These are phyloP conservation scores for Cavenderia fasciculata DNA, from an alignment of 78 protist species.

Conservation along the genomic window DNA sequence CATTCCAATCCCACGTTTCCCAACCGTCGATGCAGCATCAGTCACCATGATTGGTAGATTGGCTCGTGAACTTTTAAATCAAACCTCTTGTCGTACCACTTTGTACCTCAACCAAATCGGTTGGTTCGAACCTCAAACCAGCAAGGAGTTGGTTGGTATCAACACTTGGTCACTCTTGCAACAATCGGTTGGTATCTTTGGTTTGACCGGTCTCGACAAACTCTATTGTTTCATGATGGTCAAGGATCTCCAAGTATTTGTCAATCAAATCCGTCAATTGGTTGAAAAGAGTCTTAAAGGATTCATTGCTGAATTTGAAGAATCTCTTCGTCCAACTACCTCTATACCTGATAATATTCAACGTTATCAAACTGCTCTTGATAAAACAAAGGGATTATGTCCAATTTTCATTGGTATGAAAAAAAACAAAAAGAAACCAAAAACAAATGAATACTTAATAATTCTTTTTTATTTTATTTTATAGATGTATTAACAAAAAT, in stretches of 20 bases:
- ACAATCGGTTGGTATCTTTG: slow-evolving; percentile 79
- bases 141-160: slow-evolving; percentile 85
- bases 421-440: too few relatives aligned
- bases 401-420: slow-evolving; percentile 56
- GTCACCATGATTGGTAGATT: slow-evolving; percentile 94
- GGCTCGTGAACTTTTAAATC: slow-evolving; percentile 85
- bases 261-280: slow-evolving; percentile 44
- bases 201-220: slow-evolving; percentile 89
- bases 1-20: slow-evolving; percentile 92
- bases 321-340: slow-evolving; percentile 34
- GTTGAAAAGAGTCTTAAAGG: slow-evolving; percentile 67
- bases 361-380: slow-evolving; percentile 63
- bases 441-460: neutral
- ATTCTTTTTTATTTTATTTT: neutral
- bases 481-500: slow-evolving; percentile 55
- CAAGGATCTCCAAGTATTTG: slow-evolving; percentile 78
- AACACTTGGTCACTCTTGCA: slow-evolving; percentile 74
- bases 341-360: slow-evolving; percentile 27
- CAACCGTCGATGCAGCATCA: slow-evolving; percentile 72
- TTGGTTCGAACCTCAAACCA: slow-evolving; percentile 73
- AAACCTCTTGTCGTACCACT: slow-evolving; percentile 82
- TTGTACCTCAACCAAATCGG: slow-evolving; percentile 82
- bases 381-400: slow-evolving; percentile 26
- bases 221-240: slow-evolving; percentile 90
- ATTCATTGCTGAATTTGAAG: slow-evolving; percentile 66